Percentiles rank a stretch among this genome's conserved stretches.
These are phyloP conservation scores for Lathyrus sativus DNA, from an alignment of 306 rosid species.

Conservation along the genomic window DNA sequence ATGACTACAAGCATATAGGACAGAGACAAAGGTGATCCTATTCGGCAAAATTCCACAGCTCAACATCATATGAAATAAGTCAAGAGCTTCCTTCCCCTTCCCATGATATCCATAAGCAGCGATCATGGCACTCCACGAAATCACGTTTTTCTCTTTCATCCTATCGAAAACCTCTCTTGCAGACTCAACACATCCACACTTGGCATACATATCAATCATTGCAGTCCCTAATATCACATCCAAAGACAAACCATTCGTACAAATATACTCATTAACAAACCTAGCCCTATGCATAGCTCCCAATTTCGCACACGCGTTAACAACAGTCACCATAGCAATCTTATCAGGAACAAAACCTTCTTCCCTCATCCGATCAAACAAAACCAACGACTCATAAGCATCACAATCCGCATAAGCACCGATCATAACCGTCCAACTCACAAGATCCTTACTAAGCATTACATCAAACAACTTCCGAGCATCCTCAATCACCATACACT, in stretches of 20 bases:
- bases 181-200: constrained; percentile 67
- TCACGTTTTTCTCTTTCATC: constrained; percentile 69
- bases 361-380: constrained; percentile 73
- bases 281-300: constrained; percentile 75
- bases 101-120: constrained; percentile 80
- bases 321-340: constrained; percentile 66
- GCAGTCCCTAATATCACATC: constrained; percentile 75
- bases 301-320: constrained; percentile 73
- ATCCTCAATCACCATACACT: constrained; percentile 54
- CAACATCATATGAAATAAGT: constrained; percentile 61
- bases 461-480: constrained; percentile 58
- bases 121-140: constrained; percentile 88
- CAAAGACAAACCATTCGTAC: constrained; percentile 49
- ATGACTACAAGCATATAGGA: constrained; percentile 86
- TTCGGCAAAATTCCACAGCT: constrained; percentile 55
- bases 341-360: constrained; percentile 71
- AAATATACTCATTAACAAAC: constrained; percentile 55
- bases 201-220: constrained; percentile 75
- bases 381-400: constrained; percentile 58
- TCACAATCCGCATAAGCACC: constrained; percentile 58
- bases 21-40: constrained; percentile 64
- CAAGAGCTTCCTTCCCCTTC: constrained; percentile 64
- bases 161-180: constrained; percentile 65
- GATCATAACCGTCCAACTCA: constrained; percentile 79
- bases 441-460: constrained; percentile 61